phyloP scores from a whole-genome alignment of 805 yeast species.

The Saccharomyces kudriavzevii region DNA sequence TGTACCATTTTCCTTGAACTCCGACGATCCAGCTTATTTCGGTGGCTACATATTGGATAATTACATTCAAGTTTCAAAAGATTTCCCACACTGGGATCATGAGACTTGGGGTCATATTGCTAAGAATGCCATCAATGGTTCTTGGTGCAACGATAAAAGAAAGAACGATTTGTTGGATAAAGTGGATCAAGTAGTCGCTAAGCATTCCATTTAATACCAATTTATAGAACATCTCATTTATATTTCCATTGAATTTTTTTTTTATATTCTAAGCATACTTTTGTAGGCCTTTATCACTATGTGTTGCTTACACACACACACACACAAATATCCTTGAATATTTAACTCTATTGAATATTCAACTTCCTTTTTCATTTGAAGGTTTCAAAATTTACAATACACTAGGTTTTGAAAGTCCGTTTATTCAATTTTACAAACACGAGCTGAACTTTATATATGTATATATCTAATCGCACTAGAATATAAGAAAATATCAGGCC shows the following conservation, averaged over 20 bases:
- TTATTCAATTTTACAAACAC: not conserved
- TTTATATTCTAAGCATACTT: not conserved
- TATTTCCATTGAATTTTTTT: not conserved
- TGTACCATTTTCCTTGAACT: conserved; percentile 68
- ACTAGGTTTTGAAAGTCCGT: not conserved
- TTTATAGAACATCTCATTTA: not conserved
- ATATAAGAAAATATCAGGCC: not conserved
- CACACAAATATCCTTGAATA: too few species aligned
- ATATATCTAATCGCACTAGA: too few species aligned
- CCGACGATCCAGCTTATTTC: conserved; percentile 76
- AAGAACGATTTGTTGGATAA: conserved; percentile 36
- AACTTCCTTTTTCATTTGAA: not conserved
- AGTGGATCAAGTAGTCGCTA: conserved; percentile 37
- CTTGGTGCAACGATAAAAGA: conserved; percentile 64
- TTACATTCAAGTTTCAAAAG: conserved; percentile 55
- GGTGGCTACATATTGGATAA: conserved; percentile 80
- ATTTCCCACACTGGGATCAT: conserved; percentile 50
- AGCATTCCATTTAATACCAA: conserved; percentile 22
- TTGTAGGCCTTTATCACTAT: not conserved
- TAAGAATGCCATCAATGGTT: conserved; percentile 57
- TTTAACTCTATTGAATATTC: too few species aligned
- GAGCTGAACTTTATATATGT: too few species aligned
- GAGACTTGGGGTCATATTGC: conserved; percentile 60
- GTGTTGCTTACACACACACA: too few species aligned
- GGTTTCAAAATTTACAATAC: not conserved